A percentile compares a stretch with the other conserved stretches of the same genome.
phyloP scores from a whole-genome alignment of 805 yeast genomes.

The Saturnispora mendoncae region DNA sequence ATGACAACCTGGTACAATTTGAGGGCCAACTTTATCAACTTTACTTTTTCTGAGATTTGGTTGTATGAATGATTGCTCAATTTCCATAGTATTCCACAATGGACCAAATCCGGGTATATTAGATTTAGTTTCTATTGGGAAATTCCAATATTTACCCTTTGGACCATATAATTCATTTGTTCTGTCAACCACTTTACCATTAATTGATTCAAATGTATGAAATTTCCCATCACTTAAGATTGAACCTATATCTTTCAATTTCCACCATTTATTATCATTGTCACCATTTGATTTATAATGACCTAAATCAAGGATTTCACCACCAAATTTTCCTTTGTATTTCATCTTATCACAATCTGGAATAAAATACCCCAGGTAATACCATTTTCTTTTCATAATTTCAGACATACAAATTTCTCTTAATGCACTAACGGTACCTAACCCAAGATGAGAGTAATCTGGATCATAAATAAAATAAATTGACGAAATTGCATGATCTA shows the following conservation, averaged over 20 bases:
- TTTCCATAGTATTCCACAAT: background rate
- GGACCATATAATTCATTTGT: constrained; percentile 35
- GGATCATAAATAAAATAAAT: constrained; percentile 89
- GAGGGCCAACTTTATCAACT: constrained; percentile 1
- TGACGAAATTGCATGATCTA: constrained; percentile 71
- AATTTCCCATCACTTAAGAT: constrained; percentile 10
- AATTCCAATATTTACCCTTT: constrained; percentile 16
- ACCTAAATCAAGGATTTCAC: constrained; percentile 51
- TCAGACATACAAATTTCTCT: constrained; percentile 54
- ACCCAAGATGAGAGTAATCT: constrained; percentile 53
- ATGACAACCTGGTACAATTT: constrained; percentile 7
- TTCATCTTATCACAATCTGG: constrained; percentile 76
- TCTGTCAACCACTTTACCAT: constrained; percentile 11
- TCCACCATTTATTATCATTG: constrained; percentile 12
- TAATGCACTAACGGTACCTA: constrained; percentile 73
- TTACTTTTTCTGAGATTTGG: background rate
- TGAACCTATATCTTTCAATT: constrained; percentile 12
- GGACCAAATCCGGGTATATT: background rate
- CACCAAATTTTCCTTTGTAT: constrained; percentile 74
- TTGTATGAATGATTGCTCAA: background rate
- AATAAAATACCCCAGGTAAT: constrained; percentile 75
- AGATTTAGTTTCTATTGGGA: background rate
- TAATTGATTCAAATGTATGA: constrained; percentile 4
- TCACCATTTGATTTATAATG: constrained; percentile 2
- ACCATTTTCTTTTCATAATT: constrained; percentile 41